These are phyloP conservation scores for Spergularia marina DNA, from an alignment of 148 eudicot genomes.

Conservation along the genomic window DNA sequence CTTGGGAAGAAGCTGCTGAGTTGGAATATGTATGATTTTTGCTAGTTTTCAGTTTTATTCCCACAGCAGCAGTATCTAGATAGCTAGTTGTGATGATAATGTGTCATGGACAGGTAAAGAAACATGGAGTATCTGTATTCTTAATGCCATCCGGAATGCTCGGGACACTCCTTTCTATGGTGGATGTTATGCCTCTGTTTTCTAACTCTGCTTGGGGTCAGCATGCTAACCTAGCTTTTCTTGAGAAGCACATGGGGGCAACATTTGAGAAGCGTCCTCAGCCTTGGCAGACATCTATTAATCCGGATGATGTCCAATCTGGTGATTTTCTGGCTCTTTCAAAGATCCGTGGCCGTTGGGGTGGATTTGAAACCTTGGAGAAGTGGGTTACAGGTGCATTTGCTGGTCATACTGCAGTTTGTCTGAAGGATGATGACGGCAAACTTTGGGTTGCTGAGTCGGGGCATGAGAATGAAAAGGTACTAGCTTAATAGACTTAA, in stretches of 20 bases:
- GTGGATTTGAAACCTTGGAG: slow-evolving; percentile 97
- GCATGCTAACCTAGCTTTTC: slow-evolving; percentile 77
- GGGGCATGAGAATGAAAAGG: slow-evolving; percentile 99
- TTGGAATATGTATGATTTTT: slow-evolving; percentile 73
- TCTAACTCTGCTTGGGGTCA: slow-evolving; percentile 91
- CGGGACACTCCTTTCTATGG: slow-evolving; percentile 88
- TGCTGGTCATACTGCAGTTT: slow-evolving; percentile 98
- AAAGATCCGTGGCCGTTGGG: slow-evolving; percentile 99
- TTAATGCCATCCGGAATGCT: slow-evolving; percentile 99
- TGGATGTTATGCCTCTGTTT: slow-evolving; percentile 88
- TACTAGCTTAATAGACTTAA: slow-evolving; percentile 19
- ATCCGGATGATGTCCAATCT: slow-evolving; percentile 87
- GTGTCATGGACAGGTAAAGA: slow-evolving; percentile 70
- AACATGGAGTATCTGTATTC: slow-evolving; percentile 92
- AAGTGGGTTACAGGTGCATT: slow-evolving; percentile 99
- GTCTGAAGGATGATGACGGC: slow-evolving; percentile 85
- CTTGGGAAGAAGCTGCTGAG: slow-evolving; percentile 98
- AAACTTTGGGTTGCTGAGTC: slow-evolving; percentile 99
- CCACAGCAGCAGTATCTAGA: not conserved
- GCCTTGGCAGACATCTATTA: slow-evolving; percentile 70
- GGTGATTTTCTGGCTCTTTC: slow-evolving; percentile 96
- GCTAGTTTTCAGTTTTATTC: not conserved
- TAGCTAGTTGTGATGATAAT: slow-evolving; percentile 17
- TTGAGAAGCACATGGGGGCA: slow-evolving; percentile 94
- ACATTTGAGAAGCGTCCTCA: slow-evolving; percentile 74